Evolutionary conservation across 176 grass and related monocot genomes (phyloP).

Genomic region (Juncus inflexus): DNA sequence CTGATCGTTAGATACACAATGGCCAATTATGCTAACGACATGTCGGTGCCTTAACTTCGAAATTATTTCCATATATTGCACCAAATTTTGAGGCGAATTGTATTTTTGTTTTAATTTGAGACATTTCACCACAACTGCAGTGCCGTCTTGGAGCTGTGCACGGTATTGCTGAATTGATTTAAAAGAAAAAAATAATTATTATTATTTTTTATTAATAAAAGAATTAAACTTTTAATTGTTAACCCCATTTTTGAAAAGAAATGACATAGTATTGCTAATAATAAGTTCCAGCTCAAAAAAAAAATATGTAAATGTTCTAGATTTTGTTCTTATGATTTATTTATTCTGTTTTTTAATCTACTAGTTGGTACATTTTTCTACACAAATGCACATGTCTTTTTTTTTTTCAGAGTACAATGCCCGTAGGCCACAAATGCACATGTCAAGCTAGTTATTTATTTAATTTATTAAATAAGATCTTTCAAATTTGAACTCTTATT

Average conservation of each 20-base stretch:
- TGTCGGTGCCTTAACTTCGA: constrained; percentile 70
- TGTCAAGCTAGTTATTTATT: neutral
- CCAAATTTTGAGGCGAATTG: constrained; percentile 43
- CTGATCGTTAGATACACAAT: constrained; percentile 47
- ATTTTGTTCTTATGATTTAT: neutral
- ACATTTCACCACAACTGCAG: constrained; percentile 51
- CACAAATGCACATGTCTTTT: neutral
- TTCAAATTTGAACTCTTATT: constrained; percentile 15
- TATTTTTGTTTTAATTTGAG: constrained; percentile 68
- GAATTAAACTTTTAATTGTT: no score
- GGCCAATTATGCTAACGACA: constrained; percentile 82
- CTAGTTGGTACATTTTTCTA: neutral
- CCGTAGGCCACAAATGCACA: neutral
- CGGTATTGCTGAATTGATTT: constrained; percentile 42
- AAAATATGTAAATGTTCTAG: neutral
- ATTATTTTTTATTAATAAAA: no score
- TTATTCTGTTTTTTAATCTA: neutral
- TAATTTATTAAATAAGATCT: neutral
- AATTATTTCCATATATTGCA: constrained; percentile 72
- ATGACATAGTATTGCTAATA: constrained; percentile 6
- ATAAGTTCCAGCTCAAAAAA: neutral
- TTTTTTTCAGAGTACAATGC: no score
- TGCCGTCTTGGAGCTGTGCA: constrained; percentile 66
- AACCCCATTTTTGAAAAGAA: neutral
- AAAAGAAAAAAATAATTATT: no score